Evolutionary conservation across 306 rosid species (phyloP).

Genomic region (Ceratonia siliqua): DNA sequence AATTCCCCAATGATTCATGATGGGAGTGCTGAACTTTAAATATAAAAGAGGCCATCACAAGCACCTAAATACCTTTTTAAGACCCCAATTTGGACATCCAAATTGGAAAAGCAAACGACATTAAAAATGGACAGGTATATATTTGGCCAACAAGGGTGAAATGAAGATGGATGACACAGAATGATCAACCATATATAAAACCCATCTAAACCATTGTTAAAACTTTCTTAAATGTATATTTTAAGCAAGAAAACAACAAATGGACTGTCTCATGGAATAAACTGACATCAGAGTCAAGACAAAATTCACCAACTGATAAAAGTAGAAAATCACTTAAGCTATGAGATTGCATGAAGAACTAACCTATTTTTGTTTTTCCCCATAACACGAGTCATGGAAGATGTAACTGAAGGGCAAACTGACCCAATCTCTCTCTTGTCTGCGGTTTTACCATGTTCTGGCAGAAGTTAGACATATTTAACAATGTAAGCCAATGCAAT

Average conservation of each 20-base stretch:
- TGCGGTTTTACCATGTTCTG: conserved; percentile 51
- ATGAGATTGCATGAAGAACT: conserved; percentile 35
- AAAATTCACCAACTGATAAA: background rate
- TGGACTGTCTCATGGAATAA: conserved; percentile 20
- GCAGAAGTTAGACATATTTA: conserved; percentile 45
- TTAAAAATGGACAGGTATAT: background rate
- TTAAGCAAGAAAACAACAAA: background rate
- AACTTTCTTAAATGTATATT: conserved; percentile 7
- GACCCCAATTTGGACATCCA: background rate
- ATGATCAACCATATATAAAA: conserved; percentile 1
- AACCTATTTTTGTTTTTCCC: conserved; percentile 43
- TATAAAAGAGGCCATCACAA: background rate
- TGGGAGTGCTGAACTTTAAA: background rate
- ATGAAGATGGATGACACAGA: background rate
- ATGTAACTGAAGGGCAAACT: conserved; percentile 35
- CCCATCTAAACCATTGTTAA: background rate
- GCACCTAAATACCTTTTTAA: background rate
- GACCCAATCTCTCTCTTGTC: conserved; percentile 49
- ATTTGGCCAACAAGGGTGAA: background rate
- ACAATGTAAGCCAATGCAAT: conserved; percentile 39
- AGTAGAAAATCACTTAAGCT: conserved; percentile 22
- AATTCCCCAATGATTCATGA: background rate
- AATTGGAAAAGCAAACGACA: background rate
- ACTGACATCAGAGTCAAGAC: background rate
- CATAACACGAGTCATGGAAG: conserved; percentile 34